Base-by-base conservation (phyloP, 345 rosid species). In the Citrus australasica region DNA sequence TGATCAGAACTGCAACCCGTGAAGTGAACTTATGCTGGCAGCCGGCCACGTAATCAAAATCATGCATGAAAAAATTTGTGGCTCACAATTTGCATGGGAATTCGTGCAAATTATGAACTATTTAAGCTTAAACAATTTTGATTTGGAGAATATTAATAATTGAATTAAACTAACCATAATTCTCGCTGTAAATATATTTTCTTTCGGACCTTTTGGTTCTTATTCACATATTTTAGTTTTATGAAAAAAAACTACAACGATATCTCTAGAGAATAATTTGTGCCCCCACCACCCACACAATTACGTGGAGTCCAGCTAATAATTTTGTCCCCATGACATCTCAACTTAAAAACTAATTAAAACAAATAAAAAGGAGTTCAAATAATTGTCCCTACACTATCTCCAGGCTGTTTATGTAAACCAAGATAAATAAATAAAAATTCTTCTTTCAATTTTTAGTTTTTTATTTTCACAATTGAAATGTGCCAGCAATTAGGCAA, bases 291-390 rank as follows among this genome's bases (percentile, higher is more conserved):
- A 30, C 64, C 35, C 35, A 53, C 72, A 46, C 25, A 3, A 37
- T 9, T 16, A 13, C 53, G 73, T 84, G 89, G 83, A 61, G 17
- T 86, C 85, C 89, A 86, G 89, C 89, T 84, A 76, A 48, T 64
- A 58, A 33, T 35, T 14, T 14, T 62, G 66, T 69, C 42, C 19
- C 65, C 48, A 53, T 24, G 37, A 21, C 7, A 9, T 76, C 30
- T n/a, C 72, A 27, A 27, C 10, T 7, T 33, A 60, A 71, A 17
- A 56, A 19, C 1, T 14, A 28, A 21, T 3, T 24, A 73, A 35
- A 22, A 73, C 14, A 22, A 33, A 2, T 8, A 55, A 71, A 51
- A 33, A 13, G 3, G 3, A 35, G 3, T 22, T 35, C 3, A 7
- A 35, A n/a, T 22, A 48, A 27, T 73, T 73, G 67, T 37, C 67